Conservation (phyloP, 371 early-diverging fungal species). For the Mortierella sp. region DNA sequence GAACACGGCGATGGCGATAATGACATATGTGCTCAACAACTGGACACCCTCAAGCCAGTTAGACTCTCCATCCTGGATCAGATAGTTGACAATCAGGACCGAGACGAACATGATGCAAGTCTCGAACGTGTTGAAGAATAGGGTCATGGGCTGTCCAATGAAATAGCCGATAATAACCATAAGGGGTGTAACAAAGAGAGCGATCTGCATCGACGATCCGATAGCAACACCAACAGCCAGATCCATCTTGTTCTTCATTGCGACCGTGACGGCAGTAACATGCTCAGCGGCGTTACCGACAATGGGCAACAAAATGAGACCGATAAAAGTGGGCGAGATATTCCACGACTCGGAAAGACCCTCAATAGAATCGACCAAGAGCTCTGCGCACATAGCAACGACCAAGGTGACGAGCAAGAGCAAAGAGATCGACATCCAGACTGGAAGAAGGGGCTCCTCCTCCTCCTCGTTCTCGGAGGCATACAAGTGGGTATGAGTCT, state of each 20-base stretch:
- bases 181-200: conserved; percentile 91
- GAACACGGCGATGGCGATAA: conserved; percentile 85
- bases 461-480: conserved; percentile 70
- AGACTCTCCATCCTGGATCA: conserved; percentile 86
- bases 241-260: conserved; percentile 95
- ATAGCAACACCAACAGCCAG: conserved; percentile 91
- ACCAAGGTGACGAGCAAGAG: conserved; percentile 72
- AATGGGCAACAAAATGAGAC: conserved; percentile 89
- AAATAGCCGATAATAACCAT: conserved; percentile 93
- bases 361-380: conserved; percentile 86
- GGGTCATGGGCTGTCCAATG: conserved; percentile 81
- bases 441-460: conserved; percentile 72
- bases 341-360: conserved; percentile 77
- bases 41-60: conserved; percentile 92
- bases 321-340: conserved; percentile 86
- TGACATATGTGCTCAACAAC: conserved; percentile 81
- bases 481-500: conserved; percentile 80
- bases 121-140: conserved; percentile 90
- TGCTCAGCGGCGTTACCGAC: conserved; percentile 92
- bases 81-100: conserved; percentile 87
- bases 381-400: conserved; percentile 89
- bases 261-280: conserved; percentile 87
- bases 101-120: conserved; percentile 89
- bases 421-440: conserved; percentile 66
- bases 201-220: conserved; percentile 95